Evolutionary conservation across 176 grass and related monocot genomes (phyloP).

Genomic region (Ensete ventricosum): DNA sequence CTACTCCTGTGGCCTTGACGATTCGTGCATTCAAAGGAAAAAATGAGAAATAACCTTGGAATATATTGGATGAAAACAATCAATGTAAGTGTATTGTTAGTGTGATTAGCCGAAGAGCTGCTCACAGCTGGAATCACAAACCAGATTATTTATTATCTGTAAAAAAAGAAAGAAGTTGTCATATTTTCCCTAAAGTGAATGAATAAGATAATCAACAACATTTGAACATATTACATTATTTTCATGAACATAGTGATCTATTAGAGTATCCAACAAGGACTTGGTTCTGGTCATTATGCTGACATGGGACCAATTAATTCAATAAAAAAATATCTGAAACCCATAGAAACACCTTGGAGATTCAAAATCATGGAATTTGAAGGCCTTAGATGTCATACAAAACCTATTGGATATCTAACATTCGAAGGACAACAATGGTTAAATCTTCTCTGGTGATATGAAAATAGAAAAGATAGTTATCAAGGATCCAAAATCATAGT

Average conservation of each 20-base stretch:
- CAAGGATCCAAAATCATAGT: neutral
- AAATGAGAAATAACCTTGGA: slow-evolving; percentile 71
- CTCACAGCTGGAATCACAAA: slow-evolving; percentile 73
- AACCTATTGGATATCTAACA: neutral
- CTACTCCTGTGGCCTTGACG: slow-evolving; percentile 70
- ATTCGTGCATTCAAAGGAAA: slow-evolving; percentile 72
- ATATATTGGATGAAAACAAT: slow-evolving; percentile 88
- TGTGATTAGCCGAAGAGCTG: slow-evolving; percentile 51
- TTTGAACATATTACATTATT: neutral
- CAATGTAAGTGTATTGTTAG: slow-evolving; percentile 75
- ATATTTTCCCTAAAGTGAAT: neutral
- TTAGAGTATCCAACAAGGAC: neutral
- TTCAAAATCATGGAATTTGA: neutral
- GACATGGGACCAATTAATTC: too few relatives aligned
- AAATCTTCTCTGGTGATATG: neutral
- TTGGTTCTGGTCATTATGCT: neutral
- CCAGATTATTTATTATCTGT: slow-evolving; percentile 83
- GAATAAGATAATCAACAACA: neutral
- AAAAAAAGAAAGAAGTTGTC: slow-evolving; percentile 2
- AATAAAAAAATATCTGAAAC: neutral
- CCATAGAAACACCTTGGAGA: neutral
- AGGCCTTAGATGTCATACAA: neutral
- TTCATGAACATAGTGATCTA: neutral
- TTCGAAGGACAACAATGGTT: neutral
- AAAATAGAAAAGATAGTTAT: neutral